phyloP scores from a whole-genome alignment of 345 rosid genomes.

The Alliaria petiolata region DNA sequence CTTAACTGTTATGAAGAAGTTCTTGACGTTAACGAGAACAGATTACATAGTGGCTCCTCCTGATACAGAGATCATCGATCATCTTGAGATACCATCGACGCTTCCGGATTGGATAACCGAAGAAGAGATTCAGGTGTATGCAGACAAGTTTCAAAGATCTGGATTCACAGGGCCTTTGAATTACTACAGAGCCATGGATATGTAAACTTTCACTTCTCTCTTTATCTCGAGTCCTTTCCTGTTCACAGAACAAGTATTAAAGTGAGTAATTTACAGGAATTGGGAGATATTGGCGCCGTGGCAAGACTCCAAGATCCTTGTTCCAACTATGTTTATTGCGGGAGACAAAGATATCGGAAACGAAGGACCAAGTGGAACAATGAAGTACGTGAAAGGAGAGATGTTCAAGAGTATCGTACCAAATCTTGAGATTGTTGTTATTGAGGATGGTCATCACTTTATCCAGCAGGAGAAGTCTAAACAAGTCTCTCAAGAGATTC shows the following conservation, averaged over 20 bases:
- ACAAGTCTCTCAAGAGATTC: conserved; percentile 54
- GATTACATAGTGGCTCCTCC: conserved; percentile 54
- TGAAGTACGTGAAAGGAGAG: conserved; percentile 46
- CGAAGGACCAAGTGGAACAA: conserved; percentile 28
- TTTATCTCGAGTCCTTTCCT: neutral
- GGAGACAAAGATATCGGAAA: conserved; percentile 55
- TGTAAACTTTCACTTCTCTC: conserved; percentile 26
- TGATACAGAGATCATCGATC: conserved; percentile 59
- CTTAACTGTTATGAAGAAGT: conserved; percentile 65
- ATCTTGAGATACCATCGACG: conserved; percentile 46
- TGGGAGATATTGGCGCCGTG: conserved; percentile 60
- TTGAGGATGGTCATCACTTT: conserved; percentile 67
- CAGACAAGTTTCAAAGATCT: conserved; percentile 58
- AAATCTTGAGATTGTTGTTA: conserved; percentile 46
- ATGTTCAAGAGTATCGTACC: conserved; percentile 50
- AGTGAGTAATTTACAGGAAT: conserved; percentile 38
- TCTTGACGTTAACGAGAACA: conserved; percentile 45
- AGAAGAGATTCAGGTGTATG: conserved; percentile 57
- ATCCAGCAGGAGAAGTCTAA: conserved; percentile 56
- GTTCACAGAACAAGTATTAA: neutral
- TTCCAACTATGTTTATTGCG: conserved; percentile 49
- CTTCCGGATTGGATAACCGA: conserved; percentile 64
- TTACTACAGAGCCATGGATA: conserved; percentile 64
- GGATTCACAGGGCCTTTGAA: conserved; percentile 63
- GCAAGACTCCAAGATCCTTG: conserved; percentile 49